Conservation (phyloP, 139 green algal species). For the Diplosphaera chodatii region DNA sequence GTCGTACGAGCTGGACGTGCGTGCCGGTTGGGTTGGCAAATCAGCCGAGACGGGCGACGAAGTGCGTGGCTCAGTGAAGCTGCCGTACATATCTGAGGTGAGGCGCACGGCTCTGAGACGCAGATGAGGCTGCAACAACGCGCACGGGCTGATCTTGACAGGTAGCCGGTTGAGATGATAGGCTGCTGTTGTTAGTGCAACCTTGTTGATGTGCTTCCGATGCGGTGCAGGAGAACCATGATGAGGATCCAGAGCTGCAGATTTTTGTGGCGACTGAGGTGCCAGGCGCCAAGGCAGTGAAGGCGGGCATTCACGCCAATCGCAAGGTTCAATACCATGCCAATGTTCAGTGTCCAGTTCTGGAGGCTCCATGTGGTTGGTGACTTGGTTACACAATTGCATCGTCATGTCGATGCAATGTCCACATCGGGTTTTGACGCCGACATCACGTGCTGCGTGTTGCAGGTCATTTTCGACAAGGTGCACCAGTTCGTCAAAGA, state of each 20-base stretch:
- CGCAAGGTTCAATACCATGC: no score
- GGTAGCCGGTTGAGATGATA: no score
- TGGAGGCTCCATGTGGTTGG: no score
- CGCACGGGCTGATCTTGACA: no score
- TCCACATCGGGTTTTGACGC: no score
- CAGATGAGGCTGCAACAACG: no score
- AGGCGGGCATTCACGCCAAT: slow-evolving; percentile 33
- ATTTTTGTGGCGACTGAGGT: background rate
- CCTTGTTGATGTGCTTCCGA: slow-evolving; percentile 45
- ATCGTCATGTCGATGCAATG: no score
- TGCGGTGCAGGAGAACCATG: slow-evolving; percentile 76
- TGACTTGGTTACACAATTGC: no score
- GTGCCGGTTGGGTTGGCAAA: slow-evolving; percentile 52
- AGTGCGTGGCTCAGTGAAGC: slow-evolving; percentile 6
- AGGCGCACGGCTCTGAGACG: no score
- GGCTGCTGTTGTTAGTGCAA: no score
- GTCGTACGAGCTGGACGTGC: slow-evolving; percentile 74
- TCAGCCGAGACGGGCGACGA: background rate
- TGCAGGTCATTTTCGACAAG: slow-evolving; percentile 33
- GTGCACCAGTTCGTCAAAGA: slow-evolving; percentile 60
- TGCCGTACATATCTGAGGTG: slow-evolving; percentile 36
- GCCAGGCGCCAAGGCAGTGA: slow-evolving; percentile 14
- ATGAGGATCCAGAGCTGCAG: slow-evolving; percentile 80
- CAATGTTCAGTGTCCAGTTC: no score
- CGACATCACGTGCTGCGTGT: no score